Evolutionary conservation across 2,329 filamentous ascomycete species (phyloP).

Genomic region (Scedosporium boydii): DNA sequence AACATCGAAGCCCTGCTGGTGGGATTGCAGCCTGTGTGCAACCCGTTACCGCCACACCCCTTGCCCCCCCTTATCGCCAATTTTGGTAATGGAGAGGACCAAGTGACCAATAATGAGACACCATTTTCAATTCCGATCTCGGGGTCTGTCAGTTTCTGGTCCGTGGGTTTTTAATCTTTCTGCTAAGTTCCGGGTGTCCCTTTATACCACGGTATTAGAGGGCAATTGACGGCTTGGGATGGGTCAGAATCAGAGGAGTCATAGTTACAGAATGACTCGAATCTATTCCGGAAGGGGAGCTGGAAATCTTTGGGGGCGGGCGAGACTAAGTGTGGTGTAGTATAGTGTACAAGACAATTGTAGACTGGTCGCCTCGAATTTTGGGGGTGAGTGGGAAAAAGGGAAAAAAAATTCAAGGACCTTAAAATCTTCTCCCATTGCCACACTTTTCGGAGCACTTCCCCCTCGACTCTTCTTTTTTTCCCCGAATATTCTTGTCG

Average conservation of each 20-base stretch:
- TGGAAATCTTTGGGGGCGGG: not conserved
- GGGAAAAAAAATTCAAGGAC: not conserved
- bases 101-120: not conserved
- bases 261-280: conserved; percentile 3
- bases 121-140: conserved; percentile 7
- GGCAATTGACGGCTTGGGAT: not conserved
- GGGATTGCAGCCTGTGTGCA: not conserved
- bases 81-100: not conserved
- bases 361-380: not conserved
- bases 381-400: not conserved
- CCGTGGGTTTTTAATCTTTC: not conserved
- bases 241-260: not conserved
- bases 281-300: not conserved
- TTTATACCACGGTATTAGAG: not conserved
- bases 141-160: not conserved
- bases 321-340: not conserved
- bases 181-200: not conserved
- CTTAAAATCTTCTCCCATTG: conserved; percentile 3
- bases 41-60: not conserved
- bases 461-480: not conserved
- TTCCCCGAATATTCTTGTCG: not conserved
- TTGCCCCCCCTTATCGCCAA: conserved; percentile 2
- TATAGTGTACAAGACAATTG: not conserved
- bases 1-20: not conserved
- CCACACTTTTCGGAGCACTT: not conserved